Conservation (phyloP, 1,284 basidiomycete genomes). For the Cutaneotrichosporon cavernicola region DNA sequence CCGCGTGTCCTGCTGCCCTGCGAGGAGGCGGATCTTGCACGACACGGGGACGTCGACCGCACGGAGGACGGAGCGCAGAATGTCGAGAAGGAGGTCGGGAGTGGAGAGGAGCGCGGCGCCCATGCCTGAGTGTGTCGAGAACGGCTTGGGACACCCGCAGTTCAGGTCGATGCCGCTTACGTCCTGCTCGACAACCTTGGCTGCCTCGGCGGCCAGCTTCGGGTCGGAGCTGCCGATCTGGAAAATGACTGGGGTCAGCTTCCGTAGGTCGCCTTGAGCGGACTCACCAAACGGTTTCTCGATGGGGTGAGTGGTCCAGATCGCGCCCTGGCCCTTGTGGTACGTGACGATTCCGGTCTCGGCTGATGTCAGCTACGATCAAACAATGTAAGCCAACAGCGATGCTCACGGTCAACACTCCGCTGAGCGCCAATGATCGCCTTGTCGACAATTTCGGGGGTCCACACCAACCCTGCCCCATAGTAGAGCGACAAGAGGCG, state of each 20-base stretch:
- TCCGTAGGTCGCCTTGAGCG: neutral
- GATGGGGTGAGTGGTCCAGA: constrained; percentile 90
- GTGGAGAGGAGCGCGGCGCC: constrained; percentile 91
- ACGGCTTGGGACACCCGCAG: constrained; percentile 86
- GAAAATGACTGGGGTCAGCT: constrained; percentile 49
- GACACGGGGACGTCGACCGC: constrained; percentile 81
- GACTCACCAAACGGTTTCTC: constrained; percentile 73
- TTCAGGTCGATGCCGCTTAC: constrained; percentile 73
- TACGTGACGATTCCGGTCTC: constrained; percentile 86
- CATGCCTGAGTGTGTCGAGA: constrained; percentile 94
- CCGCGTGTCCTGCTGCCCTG: constrained; percentile 80
- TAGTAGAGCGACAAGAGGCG: constrained; percentile 85
- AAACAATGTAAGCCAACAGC: too few species aligned
- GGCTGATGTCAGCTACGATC: constrained; percentile 57
- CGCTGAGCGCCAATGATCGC: constrained; percentile 85
- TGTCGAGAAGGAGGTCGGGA: constrained; percentile 84
- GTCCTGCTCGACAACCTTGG: constrained; percentile 79
- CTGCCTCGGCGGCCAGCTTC: constrained; percentile 85
- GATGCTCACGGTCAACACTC: constrained; percentile 73
- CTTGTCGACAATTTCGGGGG: constrained; percentile 93
- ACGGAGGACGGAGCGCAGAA: constrained; percentile 71
- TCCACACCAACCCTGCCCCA: constrained; percentile 94
- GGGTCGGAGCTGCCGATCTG: constrained; percentile 92
- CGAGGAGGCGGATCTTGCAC: constrained; percentile 87
- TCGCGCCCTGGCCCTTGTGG: constrained; percentile 68